Evolutionary conservation across 495 filamentous ascomycete species (phyloP).

Genomic region (Acidiella bohemica): DNA sequence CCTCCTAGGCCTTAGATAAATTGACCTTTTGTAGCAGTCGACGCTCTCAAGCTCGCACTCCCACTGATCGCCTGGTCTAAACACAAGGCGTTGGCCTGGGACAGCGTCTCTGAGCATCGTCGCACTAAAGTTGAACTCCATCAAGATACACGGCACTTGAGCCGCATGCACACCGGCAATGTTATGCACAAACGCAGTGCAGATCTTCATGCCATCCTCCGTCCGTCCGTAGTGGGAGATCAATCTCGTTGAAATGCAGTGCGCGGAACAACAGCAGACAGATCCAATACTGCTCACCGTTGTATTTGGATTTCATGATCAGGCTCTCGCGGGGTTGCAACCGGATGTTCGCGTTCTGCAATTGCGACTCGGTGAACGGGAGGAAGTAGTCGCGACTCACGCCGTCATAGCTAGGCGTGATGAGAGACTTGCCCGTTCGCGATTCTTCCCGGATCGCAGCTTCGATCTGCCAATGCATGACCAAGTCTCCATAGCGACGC

Average conservation of each 20-base stretch:
- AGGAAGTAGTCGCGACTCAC: conserved; percentile 33
- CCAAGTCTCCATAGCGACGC: conserved; percentile 66
- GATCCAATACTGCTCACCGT: conserved; percentile 45
- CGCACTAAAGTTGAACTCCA: conserved; percentile 9
- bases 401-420: conserved; percentile 24
- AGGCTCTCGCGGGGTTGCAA: conserved; percentile 38
- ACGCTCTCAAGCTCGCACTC: conserved; percentile 20
- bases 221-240: conserved; percentile 42
- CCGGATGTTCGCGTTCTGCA: conserved; percentile 42
- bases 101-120: background rate
- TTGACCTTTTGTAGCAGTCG: no score
- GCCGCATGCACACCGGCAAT: background rate
- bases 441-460: conserved; percentile 61
- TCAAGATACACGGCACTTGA: background rate
- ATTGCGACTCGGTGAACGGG: conserved; percentile 45
- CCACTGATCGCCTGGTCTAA: conserved; percentile 23
- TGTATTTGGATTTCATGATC: conserved; percentile 27
- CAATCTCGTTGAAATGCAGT: conserved; percentile 52
- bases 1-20: no score
- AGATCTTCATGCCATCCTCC: no score
- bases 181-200: conserved; percentile 38
- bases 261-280: conserved; percentile 60
- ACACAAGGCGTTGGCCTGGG: background rate
- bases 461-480: conserved; percentile 89
- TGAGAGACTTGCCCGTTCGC: conserved; percentile 38